Conservation (phyloP, 805 yeast species). For the Starmera amethionina region DNA sequence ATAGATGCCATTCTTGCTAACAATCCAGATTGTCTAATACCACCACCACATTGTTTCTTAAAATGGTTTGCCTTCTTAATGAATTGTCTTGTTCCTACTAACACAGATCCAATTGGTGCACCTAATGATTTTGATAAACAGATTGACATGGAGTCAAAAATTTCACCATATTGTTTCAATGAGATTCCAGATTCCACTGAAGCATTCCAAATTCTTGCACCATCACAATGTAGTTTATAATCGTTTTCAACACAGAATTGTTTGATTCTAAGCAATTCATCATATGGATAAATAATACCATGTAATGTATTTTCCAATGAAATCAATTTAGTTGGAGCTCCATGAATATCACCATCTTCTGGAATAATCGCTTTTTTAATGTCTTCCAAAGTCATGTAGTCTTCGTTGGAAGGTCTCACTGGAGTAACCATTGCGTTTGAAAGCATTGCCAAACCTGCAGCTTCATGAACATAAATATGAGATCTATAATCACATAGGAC, state of each 20-base stretch:
- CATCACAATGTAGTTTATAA: slow-evolving; percentile 74
- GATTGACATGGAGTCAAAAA: slow-evolving; percentile 79
- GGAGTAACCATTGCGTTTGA: slow-evolving; percentile 91
- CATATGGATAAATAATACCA: slow-evolving; percentile 73
- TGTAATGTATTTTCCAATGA: slow-evolving; percentile 84
- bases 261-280: slow-evolving; percentile 63
- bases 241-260: slow-evolving; percentile 54
- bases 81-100: slow-evolving; percentile 55
- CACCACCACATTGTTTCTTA: slow-evolving; percentile 91
- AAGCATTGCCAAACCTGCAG: slow-evolving; percentile 83
- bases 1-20: slow-evolving; percentile 68
- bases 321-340: slow-evolving; percentile 79
- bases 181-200: slow-evolving; percentile 46
- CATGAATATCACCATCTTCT: slow-evolving; percentile 77
- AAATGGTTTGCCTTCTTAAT: slow-evolving; percentile 73
- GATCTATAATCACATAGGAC: slow-evolving; percentile 79
- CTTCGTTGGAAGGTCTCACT: slow-evolving; percentile 67
- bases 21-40: slow-evolving; percentile 81
- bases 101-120: slow-evolving; percentile 87
- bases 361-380: slow-evolving; percentile 49
- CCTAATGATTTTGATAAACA: slow-evolving; percentile 88
- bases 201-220: slow-evolving; percentile 95
- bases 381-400: slow-evolving; percentile 73
- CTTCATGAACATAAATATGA: slow-evolving; percentile 77
- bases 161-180: slow-evolving; percentile 57